Percentiles rank a stretch among this genome's conserved stretches.
Conservation (phyloP, 2,329 filamentous ascomycete genomes). For the Teratosphaeriaceae sp. region DNA sequence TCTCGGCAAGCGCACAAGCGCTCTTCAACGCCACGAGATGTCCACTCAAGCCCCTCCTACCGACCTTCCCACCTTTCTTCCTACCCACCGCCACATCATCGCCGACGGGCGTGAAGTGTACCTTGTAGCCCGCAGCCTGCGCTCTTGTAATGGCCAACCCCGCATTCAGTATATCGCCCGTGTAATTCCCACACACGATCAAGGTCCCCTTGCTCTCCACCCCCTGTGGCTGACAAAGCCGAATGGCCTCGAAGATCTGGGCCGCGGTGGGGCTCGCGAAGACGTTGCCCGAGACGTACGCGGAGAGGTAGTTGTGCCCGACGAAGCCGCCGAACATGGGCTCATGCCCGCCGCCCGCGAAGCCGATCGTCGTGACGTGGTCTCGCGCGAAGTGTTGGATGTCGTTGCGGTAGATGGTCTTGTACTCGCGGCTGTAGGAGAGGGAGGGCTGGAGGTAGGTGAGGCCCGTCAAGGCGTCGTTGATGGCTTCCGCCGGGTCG, state of each 20-base stretch:
- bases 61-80: conserved; percentile 50
- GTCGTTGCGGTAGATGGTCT: conserved; percentile 31
- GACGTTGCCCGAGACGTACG: conserved; percentile 55
- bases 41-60: conserved; percentile 55
- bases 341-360: conserved; percentile 40
- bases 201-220: conserved; percentile 44
- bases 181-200: conserved; percentile 59
- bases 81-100: conserved; percentile 60
- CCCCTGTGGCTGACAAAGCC: conserved; percentile 45
- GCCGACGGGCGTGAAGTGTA: conserved; percentile 54
- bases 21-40: conserved; percentile 56
- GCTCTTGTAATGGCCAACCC: conserved; percentile 55
- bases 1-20: conserved; percentile 48
- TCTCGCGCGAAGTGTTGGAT: conserved; percentile 23
- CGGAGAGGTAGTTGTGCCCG: conserved; percentile 54
- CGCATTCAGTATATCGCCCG: conserved; percentile 57
- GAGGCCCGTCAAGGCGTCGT: conserved; percentile 30
- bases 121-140: conserved; percentile 47
- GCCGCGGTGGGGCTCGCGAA: conserved; percentile 59
- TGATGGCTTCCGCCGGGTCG: conserved; percentile 27
- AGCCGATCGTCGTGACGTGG: conserved; percentile 32
- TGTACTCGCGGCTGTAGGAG: conserved; percentile 30
- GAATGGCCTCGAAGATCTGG: conserved; percentile 55
- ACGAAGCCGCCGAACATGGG: conserved; percentile 61
- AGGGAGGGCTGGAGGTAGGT: conserved; percentile 29